phyloP scores from a whole-genome alignment of 2,329 filamentous ascomycete genomes.

The Teratosphaeria zuluensis region DNA sequence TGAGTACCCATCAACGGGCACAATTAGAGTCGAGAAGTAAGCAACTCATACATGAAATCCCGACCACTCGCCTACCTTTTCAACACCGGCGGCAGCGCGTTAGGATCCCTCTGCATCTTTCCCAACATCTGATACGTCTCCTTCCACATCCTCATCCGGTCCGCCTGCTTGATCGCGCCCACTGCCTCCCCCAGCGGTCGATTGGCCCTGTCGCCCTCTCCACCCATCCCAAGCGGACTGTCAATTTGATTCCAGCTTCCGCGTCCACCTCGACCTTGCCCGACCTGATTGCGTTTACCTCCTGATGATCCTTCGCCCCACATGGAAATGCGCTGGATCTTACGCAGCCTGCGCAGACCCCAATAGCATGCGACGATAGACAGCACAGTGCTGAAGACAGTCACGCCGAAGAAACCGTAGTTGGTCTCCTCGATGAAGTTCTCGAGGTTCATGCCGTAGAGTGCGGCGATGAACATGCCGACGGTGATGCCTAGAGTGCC shows the following conservation, averaged over 20 bases:
- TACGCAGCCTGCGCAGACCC: slow-evolving; percentile 71
- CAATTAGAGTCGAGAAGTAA: not conserved
- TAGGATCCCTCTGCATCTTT: slow-evolving; percentile 2
- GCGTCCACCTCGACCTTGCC: slow-evolving; percentile 13
- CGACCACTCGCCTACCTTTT: not conserved
- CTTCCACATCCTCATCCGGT: slow-evolving; percentile 18
- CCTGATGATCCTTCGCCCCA: slow-evolving; percentile 45
- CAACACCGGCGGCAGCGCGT: not conserved
- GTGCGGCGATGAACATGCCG: slow-evolving; percentile 89
- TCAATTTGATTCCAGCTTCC: slow-evolving; percentile 23
- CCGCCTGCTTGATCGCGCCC: slow-evolving; percentile 18
- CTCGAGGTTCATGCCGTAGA: slow-evolving; percentile 99
- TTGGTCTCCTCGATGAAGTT: slow-evolving; percentile 96
- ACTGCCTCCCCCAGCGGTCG: slow-evolving; percentile 18
- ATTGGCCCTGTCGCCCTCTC: slow-evolving; percentile 2
- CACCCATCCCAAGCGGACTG: not conserved
- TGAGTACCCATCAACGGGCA: not conserved
- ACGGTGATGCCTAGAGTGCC: slow-evolving; percentile 89
- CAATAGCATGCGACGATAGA: slow-evolving; percentile 72
- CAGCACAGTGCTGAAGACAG: slow-evolving; percentile 58
- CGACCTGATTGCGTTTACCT: slow-evolving; percentile 11
- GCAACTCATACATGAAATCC: not conserved
- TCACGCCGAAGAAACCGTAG: slow-evolving; percentile 73
- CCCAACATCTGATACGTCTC: slow-evolving; percentile 3
- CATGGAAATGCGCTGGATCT: slow-evolving; percentile 84